phyloP scores from a whole-genome alignment of 163 green algal species.

The Scenedesmus sp. region DNA sequence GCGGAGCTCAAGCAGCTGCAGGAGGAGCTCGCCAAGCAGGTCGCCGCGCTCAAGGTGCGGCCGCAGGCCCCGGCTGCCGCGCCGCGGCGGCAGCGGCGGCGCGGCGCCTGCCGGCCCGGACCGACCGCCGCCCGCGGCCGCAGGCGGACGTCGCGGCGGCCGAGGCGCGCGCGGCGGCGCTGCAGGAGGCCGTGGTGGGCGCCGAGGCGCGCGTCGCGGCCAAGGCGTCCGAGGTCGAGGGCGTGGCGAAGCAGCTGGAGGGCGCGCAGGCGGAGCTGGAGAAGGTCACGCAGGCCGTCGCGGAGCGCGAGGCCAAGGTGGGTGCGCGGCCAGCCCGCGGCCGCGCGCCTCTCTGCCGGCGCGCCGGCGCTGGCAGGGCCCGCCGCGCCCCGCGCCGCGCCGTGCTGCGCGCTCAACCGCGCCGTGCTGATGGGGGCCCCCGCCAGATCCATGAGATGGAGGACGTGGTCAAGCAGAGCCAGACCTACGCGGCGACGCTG shows the following conservation, averaged over 20 bases:
- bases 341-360: not conserved
- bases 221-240: too few relatives aligned
- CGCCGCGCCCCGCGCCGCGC: too few relatives aligned
- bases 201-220: slow-evolving; percentile 25
- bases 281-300: slow-evolving; percentile 12
- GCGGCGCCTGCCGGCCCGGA: too few relatives aligned
- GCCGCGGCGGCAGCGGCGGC: too few relatives aligned
- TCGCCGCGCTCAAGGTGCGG: slow-evolving; percentile 59
- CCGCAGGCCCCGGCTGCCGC: too few relatives aligned
- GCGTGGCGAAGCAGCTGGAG: slow-evolving; percentile 17
- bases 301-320: slow-evolving; percentile 52
- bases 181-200: slow-evolving; percentile 65
- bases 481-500: slow-evolving; percentile 59
- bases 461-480: slow-evolving; percentile 52
- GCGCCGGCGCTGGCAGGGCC: not conserved
- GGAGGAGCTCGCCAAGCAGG: slow-evolving; percentile 47
- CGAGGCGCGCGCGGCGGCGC: slow-evolving; percentile 67
- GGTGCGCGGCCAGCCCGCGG: not conserved
- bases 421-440: not conserved
- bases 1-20: slow-evolving; percentile 32
- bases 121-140: too few relatives aligned
- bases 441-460: slow-evolving; percentile 63
- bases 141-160: slow-evolving; percentile 29
- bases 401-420: too few relatives aligned
- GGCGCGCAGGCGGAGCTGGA: slow-evolving; percentile 43